Base-by-base conservation (phyloP, 345 rosid species). In the Excoecaria agallocha region DNA sequence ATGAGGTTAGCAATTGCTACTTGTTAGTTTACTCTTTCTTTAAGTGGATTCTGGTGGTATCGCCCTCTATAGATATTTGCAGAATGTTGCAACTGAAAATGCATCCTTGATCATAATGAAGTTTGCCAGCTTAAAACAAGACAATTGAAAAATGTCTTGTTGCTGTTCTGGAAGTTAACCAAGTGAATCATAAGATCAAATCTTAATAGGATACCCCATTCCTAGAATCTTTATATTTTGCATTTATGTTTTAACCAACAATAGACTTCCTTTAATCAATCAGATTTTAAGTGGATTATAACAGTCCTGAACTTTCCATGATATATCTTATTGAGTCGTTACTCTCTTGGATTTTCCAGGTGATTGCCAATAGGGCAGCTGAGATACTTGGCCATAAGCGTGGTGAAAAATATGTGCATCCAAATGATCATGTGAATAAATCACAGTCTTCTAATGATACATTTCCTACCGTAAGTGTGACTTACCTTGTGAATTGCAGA, bases 381-480 rank as follows among this genome's bases (percentile, higher is more conserved):
- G 97, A 94, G 84, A 92, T 94, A 75, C 97, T 90, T 77, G 98
- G 98, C 24, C 92, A 75, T 71, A 86, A 88, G 82, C 86, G 89
- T 70, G 98, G 98, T 73, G 97, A 82, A 48, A 92, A 94, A 79
- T 76, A 57, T 82, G 97, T 94, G 57, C 98, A 94, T 80, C 98
- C 98, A 5, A 94, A 94, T 85, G 98, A 94, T 77, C 98, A 90
- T 76, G 98, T 94, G 46, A 94, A 94, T 76, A 78, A 97, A 85
- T 92, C 98, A 11, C 98, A 93, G 67, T 95, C 98, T 73, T 95
- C 99, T 51, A 93, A 95, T 59, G 99, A 95, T 73, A 91, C 99
- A 43, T 95, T 95, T 78, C 99, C 99, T 6, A 95, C 96, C 65
- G 98, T 95, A 84, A 86, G 92, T 62, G 8, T 75, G 61, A 58